These are phyloP conservation scores for Neurospora sp. DNA, from an alignment of 495 filamentous ascomycete genomes.

Conservation along the genomic window DNA sequence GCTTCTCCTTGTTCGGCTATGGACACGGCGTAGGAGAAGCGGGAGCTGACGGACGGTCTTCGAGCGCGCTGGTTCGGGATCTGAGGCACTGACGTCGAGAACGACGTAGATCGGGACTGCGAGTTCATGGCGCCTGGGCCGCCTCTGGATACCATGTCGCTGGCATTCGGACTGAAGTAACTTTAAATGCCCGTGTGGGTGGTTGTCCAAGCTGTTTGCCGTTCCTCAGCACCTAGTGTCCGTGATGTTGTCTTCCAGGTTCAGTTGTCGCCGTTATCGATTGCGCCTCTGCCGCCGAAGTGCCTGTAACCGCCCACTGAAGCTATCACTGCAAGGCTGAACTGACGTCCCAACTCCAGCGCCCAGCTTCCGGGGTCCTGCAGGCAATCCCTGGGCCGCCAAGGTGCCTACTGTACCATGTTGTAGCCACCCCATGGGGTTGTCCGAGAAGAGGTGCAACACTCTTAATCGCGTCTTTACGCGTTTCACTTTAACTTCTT, in stretches of 20 bases:
- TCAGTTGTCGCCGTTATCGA: not conserved
- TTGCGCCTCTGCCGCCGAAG: not conserved
- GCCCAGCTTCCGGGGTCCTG: not conserved
- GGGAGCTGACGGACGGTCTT: slow-evolving; percentile 56
- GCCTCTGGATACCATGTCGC: slow-evolving; percentile 12
- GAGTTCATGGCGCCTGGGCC: slow-evolving; percentile 24
- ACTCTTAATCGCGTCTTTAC: not conserved
- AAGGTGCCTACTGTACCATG: not conserved
- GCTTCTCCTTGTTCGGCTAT: slow-evolving; percentile 50
- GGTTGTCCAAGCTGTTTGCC: not conserved
- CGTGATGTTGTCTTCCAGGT: not conserved
- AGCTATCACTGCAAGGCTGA: not conserved
- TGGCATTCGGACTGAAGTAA: slow-evolving; percentile 9
- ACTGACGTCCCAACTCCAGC: not conserved
- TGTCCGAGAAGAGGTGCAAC: not conserved
- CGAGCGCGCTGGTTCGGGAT: slow-evolving; percentile 31
- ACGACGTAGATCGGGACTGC: slow-evolving; percentile 40
- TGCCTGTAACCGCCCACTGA: not conserved
- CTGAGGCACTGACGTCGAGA: slow-evolving; percentile 26
- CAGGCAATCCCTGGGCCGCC: not conserved
- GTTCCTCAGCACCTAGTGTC: not conserved
- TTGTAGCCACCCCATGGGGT: not conserved
- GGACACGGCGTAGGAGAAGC: slow-evolving; percentile 62
- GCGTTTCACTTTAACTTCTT: not conserved
- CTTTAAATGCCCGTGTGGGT: not conserved